Evolutionary conservation across 2,329 filamentous ascomycete genomes (phyloP), one percentile per base, ranked within the genome.

Genomic region (Fusarium cicatricum): DNA sequence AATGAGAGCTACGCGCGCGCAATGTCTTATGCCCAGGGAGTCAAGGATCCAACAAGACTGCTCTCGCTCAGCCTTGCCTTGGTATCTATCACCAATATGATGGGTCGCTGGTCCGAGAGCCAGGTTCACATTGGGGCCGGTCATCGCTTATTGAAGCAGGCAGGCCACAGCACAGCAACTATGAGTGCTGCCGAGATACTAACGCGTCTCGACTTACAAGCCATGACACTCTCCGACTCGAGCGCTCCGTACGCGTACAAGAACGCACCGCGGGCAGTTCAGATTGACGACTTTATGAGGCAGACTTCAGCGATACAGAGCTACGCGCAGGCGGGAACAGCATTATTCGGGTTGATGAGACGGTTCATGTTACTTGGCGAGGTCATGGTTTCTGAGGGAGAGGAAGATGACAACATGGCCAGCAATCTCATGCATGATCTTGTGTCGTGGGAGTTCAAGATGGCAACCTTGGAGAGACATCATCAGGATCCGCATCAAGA

Each of bases 141-240:
- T 0, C 67, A 71, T 29, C 58, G 52, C 0, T 39, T 76, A 5
- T 21, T 75, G 6, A 57, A 57, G 7, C 44, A 66, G 31, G 51
- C 60, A 31, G 60, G 54, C 11, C 42, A 61, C 2, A 40, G 58
- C 0, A 28, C 46, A 6, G 60, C 46, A 10, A 64, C 55, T 0
- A 65, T 47, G 8, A 58, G 48, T 14, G 64, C 66, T 1, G 55
- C 66, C 7, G 66, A 69, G 42, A 62, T 68, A 26, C 23, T 76
- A 2, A 66, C 66, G 3, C 63, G 72, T 2, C 42, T 75, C n/a
- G 72, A 75, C 36, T 19, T 76, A 5, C 69, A 73, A 33, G 70
- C 70, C 58, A 70, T 75, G 68, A 68, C 71, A 0, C 74, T 75
- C 36, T 67, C 63, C 2, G 74, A 75, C 26, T 66, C 64, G 0